Percentiles rank a stretch among this genome's conserved stretches.
Evolutionary conservation across 495 filamentous ascomycete species (phyloP).

Genomic region (Oidiodendron maius): DNA sequence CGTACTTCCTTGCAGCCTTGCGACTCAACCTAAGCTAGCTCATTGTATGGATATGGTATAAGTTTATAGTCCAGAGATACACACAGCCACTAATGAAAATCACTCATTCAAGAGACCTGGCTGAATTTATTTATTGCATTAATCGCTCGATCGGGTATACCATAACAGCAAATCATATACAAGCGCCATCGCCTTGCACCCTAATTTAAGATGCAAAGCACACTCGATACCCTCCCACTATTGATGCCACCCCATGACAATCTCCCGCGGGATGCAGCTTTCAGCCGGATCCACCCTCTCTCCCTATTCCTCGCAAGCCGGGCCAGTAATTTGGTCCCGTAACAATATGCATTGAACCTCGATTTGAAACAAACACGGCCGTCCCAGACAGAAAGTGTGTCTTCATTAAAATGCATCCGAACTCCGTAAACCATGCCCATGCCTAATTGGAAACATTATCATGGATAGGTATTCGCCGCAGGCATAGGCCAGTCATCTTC

Average conservation of each 20-base stretch:
- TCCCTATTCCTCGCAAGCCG: not conserved
- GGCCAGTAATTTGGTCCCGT: too few species aligned
- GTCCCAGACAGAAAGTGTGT: constrained; percentile 11
- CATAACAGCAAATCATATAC: constrained; percentile 34
- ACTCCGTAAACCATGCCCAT: constrained; percentile 20
- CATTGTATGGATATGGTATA: too few species aligned
- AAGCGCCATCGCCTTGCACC: constrained; percentile 21
- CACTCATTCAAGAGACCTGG: too few species aligned
- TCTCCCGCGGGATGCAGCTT: not conserved
- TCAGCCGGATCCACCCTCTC: constrained; percentile 11
- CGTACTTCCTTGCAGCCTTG: too few species aligned
- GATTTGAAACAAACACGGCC: constrained; percentile 23
- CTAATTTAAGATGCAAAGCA: not conserved
- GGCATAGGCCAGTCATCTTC: constrained; percentile 96
- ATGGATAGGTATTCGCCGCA: constrained; percentile 17
- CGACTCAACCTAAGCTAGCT: too few species aligned
- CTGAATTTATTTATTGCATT: too few species aligned
- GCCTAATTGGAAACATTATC: constrained; percentile 3
- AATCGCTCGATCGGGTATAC: constrained; percentile 23
- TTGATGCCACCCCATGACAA: not conserved
- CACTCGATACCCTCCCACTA: constrained; percentile 5
- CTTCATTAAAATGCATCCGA: constrained; percentile 12
- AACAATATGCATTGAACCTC: too few species aligned
- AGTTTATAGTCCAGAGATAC: too few species aligned
- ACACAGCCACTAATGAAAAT: too few species aligned